Percentiles rank a stretch among this genome's conserved stretches.
Conservation (phyloP, 345 rosid genomes). For the Raphanus sativus region DNA sequence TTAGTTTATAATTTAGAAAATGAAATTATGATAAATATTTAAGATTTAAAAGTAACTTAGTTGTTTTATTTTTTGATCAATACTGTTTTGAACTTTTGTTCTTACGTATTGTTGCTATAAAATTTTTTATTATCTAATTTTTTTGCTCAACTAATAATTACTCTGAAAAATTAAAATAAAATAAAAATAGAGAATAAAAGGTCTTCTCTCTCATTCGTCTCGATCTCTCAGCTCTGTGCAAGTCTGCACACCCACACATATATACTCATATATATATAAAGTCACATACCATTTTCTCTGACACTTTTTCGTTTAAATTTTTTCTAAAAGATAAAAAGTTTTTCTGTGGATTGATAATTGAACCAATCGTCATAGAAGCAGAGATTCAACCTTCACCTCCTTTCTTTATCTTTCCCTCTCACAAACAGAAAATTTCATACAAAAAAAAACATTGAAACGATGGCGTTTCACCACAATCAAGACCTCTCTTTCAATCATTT, state of each 20-base stretch:
- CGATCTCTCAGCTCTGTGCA: conserved; percentile 28
- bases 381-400: conserved; percentile 24
- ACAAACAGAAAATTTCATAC: conserved; percentile 21
- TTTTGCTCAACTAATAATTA: not conserved
- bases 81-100: no score
- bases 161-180: not conserved
- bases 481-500: conserved; percentile 82
- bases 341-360: conserved; percentile 21
- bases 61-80: no score
- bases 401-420: conserved; percentile 38
- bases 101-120: no score
- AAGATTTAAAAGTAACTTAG: not conserved
- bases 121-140: not conserved
- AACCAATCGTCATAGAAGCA: conserved; percentile 36
- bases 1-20: not conserved
- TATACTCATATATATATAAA: conserved; percentile 6
- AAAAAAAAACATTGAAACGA: conserved; percentile 21
- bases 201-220: conserved; percentile 24
- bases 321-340: not conserved
- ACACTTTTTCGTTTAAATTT: not conserved
- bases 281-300: conserved; percentile 5
- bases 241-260: conserved; percentile 32
- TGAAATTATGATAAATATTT: no score
- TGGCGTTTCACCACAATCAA: conserved; percentile 86
- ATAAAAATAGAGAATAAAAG: conserved; percentile 22